Percentiles rank a stretch among this genome's conserved stretches.
phyloP scores from a whole-genome alignment of 148 eudicot genomes.

The Amaranthus palmeri region DNA sequence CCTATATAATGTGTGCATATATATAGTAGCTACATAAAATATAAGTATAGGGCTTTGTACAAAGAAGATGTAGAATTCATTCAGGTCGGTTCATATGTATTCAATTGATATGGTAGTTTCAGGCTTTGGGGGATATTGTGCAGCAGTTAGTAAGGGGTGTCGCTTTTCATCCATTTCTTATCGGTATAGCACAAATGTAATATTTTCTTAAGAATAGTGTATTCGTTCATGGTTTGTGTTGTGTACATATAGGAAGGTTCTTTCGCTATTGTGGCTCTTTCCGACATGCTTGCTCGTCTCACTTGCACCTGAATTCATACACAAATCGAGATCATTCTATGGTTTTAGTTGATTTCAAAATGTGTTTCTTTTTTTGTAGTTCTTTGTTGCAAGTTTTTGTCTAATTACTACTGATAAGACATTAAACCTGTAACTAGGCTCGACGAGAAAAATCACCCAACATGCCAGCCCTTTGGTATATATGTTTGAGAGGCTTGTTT shows the following conservation, averaged over 20 bases:
- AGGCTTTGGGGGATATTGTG: conserved; percentile 15
- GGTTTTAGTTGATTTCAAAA: too few relatives aligned
- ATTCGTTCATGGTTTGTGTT: conserved; percentile 13
- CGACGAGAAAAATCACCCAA: too few relatives aligned
- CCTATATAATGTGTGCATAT: conserved; percentile 25
- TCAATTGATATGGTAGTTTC: conserved; percentile 21
- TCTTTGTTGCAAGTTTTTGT: too few relatives aligned
- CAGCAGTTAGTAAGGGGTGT: conserved; percentile 21
- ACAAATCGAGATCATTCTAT: too few relatives aligned
- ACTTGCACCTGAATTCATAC: too few relatives aligned
- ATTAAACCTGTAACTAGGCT: too few relatives aligned
- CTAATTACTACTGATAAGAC: too few relatives aligned
- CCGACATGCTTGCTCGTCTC: too few relatives aligned
- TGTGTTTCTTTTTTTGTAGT: too few relatives aligned
- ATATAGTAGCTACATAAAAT: conserved; percentile 25
- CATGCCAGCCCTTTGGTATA: too few relatives aligned
- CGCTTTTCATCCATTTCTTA: conserved; percentile 17
- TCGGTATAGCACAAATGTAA: conserved; percentile 30
- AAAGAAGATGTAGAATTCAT: conserved; percentile 57
- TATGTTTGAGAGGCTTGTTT: too few relatives aligned
- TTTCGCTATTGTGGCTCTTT: too few relatives aligned
- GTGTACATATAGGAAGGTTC: conserved; percentile 15
- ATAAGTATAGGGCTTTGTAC: conserved; percentile 41
- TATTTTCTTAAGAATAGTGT: conserved; percentile 15
- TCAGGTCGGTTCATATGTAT: conserved; percentile 19